These are phyloP conservation scores for Fusarium coffeatum DNA, from an alignment of 2,329 filamentous ascomycete genomes.

Conservation along the genomic window DNA sequence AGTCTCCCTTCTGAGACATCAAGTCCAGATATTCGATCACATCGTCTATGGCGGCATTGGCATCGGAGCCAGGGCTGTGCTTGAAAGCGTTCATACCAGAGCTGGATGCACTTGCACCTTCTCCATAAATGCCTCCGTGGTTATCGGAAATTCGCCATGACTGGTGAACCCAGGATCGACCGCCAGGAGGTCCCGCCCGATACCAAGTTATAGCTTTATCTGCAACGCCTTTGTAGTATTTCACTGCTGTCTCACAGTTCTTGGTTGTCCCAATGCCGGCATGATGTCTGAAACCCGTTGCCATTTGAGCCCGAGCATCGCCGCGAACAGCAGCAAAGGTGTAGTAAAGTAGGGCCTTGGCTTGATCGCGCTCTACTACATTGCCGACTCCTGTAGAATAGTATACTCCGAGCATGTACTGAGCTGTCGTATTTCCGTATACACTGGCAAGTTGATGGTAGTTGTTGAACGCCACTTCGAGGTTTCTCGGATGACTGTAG, in stretches of 20 bases:
- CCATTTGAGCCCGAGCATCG: constrained; percentile 91
- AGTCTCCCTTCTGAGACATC: constrained; percentile 89
- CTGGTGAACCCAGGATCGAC: constrained; percentile 80
- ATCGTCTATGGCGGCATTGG: constrained; percentile 89
- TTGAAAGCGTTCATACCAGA: constrained; percentile 85
- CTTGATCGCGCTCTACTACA: constrained; percentile 85
- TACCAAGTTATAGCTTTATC: constrained; percentile 93
- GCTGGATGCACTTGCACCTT: constrained; percentile 91
- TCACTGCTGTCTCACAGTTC: constrained; percentile 84
- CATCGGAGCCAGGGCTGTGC: constrained; percentile 78
- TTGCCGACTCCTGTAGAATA: constrained; percentile 92
- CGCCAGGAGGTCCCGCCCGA: constrained; percentile 89
- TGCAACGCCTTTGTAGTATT: constrained; percentile 92
- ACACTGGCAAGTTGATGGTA: constrained; percentile 81
- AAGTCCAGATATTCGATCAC: constrained; percentile 94
- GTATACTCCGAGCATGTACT: constrained; percentile 96
- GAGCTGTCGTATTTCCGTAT: constrained; percentile 89
- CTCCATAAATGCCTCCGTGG: constrained; percentile 90
- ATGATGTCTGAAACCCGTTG: constrained; percentile 86
- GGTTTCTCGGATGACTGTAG: constrained; percentile 86
- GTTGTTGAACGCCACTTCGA: constrained; percentile 80
- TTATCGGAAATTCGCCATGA: constrained; percentile 91
- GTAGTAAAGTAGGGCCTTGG: constrained; percentile 91
- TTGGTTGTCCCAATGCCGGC: constrained; percentile 86
- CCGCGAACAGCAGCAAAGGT: constrained; percentile 90